Evolutionary conservation across 345 rosid species (phyloP).

Genomic region (Punica granatum): DNA sequence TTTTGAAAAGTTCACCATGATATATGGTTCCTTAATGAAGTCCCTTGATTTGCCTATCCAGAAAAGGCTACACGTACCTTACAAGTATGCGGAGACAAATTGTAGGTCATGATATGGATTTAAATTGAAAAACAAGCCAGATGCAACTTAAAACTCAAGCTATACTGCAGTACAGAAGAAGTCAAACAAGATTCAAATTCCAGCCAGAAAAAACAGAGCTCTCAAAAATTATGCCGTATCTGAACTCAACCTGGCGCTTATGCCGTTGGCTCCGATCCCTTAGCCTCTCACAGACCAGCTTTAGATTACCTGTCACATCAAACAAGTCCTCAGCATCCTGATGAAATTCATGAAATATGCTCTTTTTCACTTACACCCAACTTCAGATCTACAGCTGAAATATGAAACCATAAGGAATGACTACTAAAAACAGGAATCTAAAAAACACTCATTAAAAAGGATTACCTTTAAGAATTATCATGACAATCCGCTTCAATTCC

Average conservation of each 20-base stretch:
- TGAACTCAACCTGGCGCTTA: conserved; percentile 68
- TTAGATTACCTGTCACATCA: conserved; percentile 92
- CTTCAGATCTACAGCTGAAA: conserved; percentile 62
- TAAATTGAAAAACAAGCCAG: background rate
- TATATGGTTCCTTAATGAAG: background rate
- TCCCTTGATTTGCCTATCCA: background rate
- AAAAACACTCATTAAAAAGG: background rate
- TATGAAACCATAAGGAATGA: background rate
- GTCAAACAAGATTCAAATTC: background rate
- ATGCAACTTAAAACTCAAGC: background rate
- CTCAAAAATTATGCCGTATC: background rate
- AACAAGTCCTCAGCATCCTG: conserved; percentile 96
- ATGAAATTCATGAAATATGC: conserved; percentile 92
- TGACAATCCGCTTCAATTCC: conserved; percentile 95
- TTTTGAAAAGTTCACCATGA: background rate
- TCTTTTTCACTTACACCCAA: conserved; percentile 88
- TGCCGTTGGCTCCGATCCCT: conserved; percentile 74
- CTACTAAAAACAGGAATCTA: background rate
- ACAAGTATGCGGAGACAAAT: background rate
- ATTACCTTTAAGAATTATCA: conserved; percentile 84
- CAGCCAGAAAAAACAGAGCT: background rate
- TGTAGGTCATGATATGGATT: background rate
- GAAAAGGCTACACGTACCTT: background rate
- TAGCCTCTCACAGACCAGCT: conserved; percentile 83
- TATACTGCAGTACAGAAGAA: background rate